These are phyloP conservation scores for Phytophthora pini DNA, from an alignment of 352 stramenopile genomes.

Conservation along the genomic window DNA sequence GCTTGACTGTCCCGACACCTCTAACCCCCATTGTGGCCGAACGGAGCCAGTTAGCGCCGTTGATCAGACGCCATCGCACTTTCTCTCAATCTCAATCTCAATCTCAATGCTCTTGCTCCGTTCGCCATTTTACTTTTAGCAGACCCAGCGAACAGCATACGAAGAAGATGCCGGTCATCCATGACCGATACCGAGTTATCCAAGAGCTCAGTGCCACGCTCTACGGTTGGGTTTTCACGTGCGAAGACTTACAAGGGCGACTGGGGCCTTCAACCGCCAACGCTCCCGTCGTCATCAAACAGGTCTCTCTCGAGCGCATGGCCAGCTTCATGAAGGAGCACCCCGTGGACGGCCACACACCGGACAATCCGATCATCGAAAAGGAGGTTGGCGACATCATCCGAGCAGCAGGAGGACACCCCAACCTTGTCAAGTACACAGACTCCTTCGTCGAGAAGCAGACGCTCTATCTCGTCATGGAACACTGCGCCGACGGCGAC, in stretches of 20 bases:
- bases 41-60: constrained; percentile 12
- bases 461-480: constrained; percentile 55
- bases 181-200: constrained; percentile 39
- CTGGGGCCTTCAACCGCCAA: not conserved
- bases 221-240: constrained; percentile 56
- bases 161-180: constrained; percentile 25
- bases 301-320: constrained; percentile 46
- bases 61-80: constrained; percentile 12
- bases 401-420: constrained; percentile 42
- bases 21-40: not conserved
- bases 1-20: constrained; percentile 1
- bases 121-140: constrained; percentile 13
- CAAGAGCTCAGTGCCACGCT: constrained; percentile 49
- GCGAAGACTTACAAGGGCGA: constrained; percentile 35
- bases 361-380: constrained; percentile 52
- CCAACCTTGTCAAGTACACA: constrained; percentile 51
- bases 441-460: constrained; percentile 52
- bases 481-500: constrained; percentile 45
- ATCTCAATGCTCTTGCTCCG: not conserved
- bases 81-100: not conserved
- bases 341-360: constrained; percentile 22
- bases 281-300: constrained; percentile 44
- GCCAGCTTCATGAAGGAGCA: constrained; percentile 30
- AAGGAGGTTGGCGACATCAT: constrained; percentile 44
- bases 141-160: not conserved